Conservation (phyloP, 257 asterid genomes). For the Solanum pinnatisectum region DNA sequence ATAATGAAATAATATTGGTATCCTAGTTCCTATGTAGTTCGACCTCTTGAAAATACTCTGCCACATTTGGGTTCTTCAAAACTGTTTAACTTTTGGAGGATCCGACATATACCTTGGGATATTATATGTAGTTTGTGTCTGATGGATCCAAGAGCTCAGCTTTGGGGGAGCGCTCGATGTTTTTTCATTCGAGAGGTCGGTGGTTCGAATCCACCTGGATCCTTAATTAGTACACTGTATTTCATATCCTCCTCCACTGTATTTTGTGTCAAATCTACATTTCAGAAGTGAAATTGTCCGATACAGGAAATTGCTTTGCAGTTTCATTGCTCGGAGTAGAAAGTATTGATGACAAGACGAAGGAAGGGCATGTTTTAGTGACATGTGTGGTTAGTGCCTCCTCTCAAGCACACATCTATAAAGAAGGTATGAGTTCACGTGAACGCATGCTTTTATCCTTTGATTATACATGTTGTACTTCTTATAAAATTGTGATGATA, state of each 20-base stretch:
- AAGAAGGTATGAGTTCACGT: no score
- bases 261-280: background rate
- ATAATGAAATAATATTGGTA: background rate
- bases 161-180: conserved; percentile 18
- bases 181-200: conserved; percentile 28
- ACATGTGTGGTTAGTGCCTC: background rate
- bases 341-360: background rate
- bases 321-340: background rate
- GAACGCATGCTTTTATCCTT: no score
- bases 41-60: background rate
- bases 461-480: no score
- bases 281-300: background rate
- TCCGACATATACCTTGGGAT: background rate
- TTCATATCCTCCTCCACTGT: background rate
- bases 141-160: conserved; percentile 35
- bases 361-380: background rate
- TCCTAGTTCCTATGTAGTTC: background rate
- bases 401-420: background rate
- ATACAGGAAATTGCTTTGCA: background rate
- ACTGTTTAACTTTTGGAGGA: background rate
- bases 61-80: background rate
- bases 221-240: background rate
- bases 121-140: background rate
- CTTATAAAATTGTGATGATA: no score
- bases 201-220: conserved; percentile 71